Base-by-base conservation (phyloP, 176 grass and related monocot genomes). In the Tuctoria greenei region DNA sequence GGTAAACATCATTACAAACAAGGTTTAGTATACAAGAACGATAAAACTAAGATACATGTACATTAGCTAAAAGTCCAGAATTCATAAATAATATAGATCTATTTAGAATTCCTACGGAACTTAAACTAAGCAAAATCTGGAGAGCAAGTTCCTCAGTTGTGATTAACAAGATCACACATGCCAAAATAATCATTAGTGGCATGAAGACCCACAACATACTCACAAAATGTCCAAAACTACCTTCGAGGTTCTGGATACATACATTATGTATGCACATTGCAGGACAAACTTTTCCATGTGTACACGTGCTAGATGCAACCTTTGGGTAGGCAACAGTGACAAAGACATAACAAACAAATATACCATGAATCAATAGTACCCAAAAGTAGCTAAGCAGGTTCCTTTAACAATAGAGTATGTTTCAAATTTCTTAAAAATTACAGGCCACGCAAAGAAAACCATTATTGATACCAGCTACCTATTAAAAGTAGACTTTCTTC, bases 31-130 rank as follows among this genome's bases (percentile, higher is more conserved):
- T 20, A 68, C 26, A 10, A 79, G 0, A 44, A 80, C 21, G 18
- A 77, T 35, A 81, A 20, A 56, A 64, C 46, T 54, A 7, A 34
- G 73, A 69, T 25, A 64, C 67, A 57, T 72, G 55, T 68, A 69
- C 8, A 84, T 68, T 36, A 69, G 63, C 27, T 70, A 61, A 20
- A 82, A 67, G 41, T n/a, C 25, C 20, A 31, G 25, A 45, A 37
- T 8, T 69, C 15, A n/a, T n/a, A 54, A 37, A 64, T 64, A 76
- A 50, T 61, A 0, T 20, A 17, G 21, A 71, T 24, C 46, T 61
- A 27, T 71, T 12, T 4, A 70, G 56, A 36, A 20, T 69, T 69
- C 4, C 21, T 41, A 9, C 21, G 2, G n/a, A 11, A 69, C 16
- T 46, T 37, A 4, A n/a, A 10, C 41, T 37, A 61, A 71, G 27